Conservation (phyloP, 2,329 filamentous ascomycete genomes). For the Exophiala sp. region DNA sequence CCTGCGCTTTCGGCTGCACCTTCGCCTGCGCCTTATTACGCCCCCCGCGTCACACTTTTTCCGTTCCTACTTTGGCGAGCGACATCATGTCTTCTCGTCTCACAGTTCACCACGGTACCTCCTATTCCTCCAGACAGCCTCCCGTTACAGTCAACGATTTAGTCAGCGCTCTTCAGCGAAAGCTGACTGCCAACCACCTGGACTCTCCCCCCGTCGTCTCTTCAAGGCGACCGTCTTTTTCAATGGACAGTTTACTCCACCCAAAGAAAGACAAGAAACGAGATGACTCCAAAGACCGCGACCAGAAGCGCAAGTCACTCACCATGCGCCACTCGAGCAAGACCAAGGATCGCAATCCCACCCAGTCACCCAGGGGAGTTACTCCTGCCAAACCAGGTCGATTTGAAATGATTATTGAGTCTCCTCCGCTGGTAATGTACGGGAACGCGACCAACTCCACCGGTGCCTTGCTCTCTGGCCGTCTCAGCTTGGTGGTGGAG, state of each 20-base stretch:
- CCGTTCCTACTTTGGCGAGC: neutral
- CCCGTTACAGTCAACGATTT: slow-evolving; percentile 27
- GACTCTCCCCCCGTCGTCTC: slow-evolving; percentile 7
- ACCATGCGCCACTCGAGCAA: slow-evolving; percentile 20
- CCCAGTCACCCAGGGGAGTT: slow-evolving; percentile 23
- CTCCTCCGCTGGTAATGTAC: slow-evolving; percentile 78
- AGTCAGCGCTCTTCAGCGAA: slow-evolving; percentile 24
- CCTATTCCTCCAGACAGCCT: slow-evolving; percentile 17
- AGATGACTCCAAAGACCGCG: slow-evolving; percentile 34
- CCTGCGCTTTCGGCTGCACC: neutral
- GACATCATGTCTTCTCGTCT: slow-evolving; percentile 20
- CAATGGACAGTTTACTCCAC: slow-evolving; percentile 42
- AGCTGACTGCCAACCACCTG: slow-evolving; percentile 22
- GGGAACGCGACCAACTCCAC: slow-evolving; percentile 68
- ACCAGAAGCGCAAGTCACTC: slow-evolving; percentile 39
- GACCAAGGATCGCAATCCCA: slow-evolving; percentile 23
- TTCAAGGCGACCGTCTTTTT: slow-evolving; percentile 37
- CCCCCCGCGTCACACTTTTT: slow-evolving; percentile 1
- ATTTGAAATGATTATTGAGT: slow-evolving; percentile 66
- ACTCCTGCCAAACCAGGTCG: slow-evolving; percentile 42
- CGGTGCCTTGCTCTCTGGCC: slow-evolving; percentile 78
- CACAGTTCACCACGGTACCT: slow-evolving; percentile 17
- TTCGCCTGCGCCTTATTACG: neutral
- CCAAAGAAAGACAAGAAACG: slow-evolving; percentile 27
- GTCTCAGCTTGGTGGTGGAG: slow-evolving; percentile 66